A percentile compares a stretch with the other conserved stretches of the same genome.
Conservation (phyloP, 2,329 filamentous ascomycete species). For the Sordariomycetes sp. region DNA sequence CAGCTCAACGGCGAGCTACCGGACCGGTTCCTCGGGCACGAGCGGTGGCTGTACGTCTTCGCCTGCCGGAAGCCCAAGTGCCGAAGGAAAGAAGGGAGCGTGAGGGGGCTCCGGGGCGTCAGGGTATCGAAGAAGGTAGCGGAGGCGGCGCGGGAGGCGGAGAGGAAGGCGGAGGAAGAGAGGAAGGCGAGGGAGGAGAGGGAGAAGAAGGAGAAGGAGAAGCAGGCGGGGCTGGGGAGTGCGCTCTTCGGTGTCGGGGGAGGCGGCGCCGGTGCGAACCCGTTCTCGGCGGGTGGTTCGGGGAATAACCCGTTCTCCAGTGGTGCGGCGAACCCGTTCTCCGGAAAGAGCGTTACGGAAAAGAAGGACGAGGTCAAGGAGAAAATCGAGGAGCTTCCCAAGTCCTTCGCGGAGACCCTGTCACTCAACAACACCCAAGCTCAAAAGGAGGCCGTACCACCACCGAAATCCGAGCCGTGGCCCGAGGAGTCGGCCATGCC, state of each 20-base stretch:
- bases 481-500: slow-evolving; percentile 56
- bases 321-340: slow-evolving; percentile 3
- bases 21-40: slow-evolving; percentile 75
- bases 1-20: slow-evolving; percentile 88
- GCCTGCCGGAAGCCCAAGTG: slow-evolving; percentile 70
- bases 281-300: slow-evolving; percentile 42
- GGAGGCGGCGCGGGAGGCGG: slow-evolving; percentile 12
- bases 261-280: slow-evolving; percentile 35
- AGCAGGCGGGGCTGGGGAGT: slow-evolving; percentile 45
- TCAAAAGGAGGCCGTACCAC: slow-evolving; percentile 14
- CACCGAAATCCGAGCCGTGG: slow-evolving; percentile 59
- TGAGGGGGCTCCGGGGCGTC: slow-evolving; percentile 64
- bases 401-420: slow-evolving; percentile 65
- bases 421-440: slow-evolving; percentile 50
- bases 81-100: slow-evolving; percentile 69
- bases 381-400: slow-evolving; percentile 29
- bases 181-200: slow-evolving; percentile 20
- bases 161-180: slow-evolving; percentile 19
- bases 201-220: slow-evolving; percentile 21
- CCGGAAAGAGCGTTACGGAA: slow-evolving; percentile 19
- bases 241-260: slow-evolving; percentile 56
- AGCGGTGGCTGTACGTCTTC: slow-evolving; percentile 80
- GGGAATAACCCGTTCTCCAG: slow-evolving; percentile 32
- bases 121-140: slow-evolving; percentile 37
- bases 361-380: slow-evolving; percentile 12